phyloP scores from a whole-genome alignment of 345 rosid species.

The thale cress (Arabidopsis thaliana) region DNA sequence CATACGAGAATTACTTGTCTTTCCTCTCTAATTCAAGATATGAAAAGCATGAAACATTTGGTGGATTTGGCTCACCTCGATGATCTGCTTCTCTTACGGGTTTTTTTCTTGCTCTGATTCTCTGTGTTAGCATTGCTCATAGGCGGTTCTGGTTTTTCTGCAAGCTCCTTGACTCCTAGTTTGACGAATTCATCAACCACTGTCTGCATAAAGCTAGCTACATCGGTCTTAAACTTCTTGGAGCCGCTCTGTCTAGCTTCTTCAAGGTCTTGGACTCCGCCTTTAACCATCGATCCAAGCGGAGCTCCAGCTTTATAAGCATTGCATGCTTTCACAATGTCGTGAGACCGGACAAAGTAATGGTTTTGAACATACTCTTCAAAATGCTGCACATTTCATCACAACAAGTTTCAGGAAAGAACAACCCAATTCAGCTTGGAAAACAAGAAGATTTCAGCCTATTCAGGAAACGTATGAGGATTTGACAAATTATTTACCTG shows the following conservation, averaged over 20 bases:
- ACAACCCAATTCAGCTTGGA: not conserved
- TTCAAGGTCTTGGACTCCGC: conserved; percentile 71
- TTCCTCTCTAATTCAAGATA: not conserved
- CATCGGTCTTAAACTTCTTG: conserved; percentile 47
- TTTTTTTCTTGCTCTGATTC: not conserved
- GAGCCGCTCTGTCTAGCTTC: conserved; percentile 59
- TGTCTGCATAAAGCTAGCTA: conserved; percentile 44
- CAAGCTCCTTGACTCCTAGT: conserved; percentile 52
- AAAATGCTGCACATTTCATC: conserved; percentile 62
- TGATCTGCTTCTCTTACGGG: conserved; percentile 35
- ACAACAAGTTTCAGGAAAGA: conserved; percentile 3
- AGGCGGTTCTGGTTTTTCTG: conserved; percentile 30
- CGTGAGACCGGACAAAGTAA: conserved; percentile 59
- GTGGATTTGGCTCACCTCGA: conserved; percentile 40
- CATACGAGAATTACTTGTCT: conserved; percentile 23
- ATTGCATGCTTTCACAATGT: conserved; percentile 72
- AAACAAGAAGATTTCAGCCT: not conserved
- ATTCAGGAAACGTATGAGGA: not conserved
- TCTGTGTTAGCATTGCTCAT: conserved; percentile 18
- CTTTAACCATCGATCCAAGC: conserved; percentile 63
- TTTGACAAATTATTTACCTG: conserved; percentile 53
- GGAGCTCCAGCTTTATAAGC: conserved; percentile 78
- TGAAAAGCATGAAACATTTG: conserved; percentile 5
- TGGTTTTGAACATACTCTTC: conserved; percentile 77
- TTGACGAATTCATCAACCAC: conserved; percentile 53